These are phyloP conservation scores for Schizopora paradoxa DNA, from an alignment of 1,284 basidiomycete species.

Conservation along the genomic window DNA sequence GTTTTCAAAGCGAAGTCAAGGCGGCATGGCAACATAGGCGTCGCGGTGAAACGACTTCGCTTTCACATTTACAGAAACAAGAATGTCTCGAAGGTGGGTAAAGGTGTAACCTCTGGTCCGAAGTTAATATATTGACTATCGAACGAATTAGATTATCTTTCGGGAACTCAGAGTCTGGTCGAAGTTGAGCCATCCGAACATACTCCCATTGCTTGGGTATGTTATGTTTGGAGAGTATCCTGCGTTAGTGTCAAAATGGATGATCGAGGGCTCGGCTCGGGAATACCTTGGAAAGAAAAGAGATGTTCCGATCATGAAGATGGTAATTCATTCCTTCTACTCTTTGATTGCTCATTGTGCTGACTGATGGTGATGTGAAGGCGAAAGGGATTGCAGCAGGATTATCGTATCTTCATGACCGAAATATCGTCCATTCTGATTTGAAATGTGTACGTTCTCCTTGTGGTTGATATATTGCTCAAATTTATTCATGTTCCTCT, in stretches of 20 bases:
- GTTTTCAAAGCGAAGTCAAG: neutral
- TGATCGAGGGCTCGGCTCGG: slow-evolving; percentile 5
- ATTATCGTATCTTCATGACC: slow-evolving; percentile 6
- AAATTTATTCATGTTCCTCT: neutral
- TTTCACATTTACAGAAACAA: neutral
- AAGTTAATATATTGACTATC: too few species aligned
- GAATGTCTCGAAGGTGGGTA: neutral
- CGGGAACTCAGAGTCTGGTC: slow-evolving; percentile 14
- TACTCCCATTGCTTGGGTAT: slow-evolving; percentile 15
- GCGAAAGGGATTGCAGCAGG: slow-evolving; percentile 4
- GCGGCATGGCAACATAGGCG: neutral
- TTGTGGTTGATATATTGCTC: neutral
- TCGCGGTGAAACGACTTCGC: slow-evolving; percentile 1
- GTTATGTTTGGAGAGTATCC: slow-evolving; percentile 11
- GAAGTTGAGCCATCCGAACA: slow-evolving; percentile 11
- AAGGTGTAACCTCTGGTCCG: neutral
- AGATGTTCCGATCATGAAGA: neutral
- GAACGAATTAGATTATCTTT: slow-evolving; percentile 1
- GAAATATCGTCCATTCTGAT: slow-evolving; percentile 7
- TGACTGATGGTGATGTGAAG: neutral
- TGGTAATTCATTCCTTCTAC: slow-evolving; percentile 6
- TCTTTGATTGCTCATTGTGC: neutral
- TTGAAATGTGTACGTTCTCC: slow-evolving; percentile 8
- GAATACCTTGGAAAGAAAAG: slow-evolving; percentile 1
- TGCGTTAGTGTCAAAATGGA: slow-evolving; percentile 14